phyloP scores from a whole-genome alignment of 257 asterid genomes.

The Jaltomata sinuosa region DNA sequence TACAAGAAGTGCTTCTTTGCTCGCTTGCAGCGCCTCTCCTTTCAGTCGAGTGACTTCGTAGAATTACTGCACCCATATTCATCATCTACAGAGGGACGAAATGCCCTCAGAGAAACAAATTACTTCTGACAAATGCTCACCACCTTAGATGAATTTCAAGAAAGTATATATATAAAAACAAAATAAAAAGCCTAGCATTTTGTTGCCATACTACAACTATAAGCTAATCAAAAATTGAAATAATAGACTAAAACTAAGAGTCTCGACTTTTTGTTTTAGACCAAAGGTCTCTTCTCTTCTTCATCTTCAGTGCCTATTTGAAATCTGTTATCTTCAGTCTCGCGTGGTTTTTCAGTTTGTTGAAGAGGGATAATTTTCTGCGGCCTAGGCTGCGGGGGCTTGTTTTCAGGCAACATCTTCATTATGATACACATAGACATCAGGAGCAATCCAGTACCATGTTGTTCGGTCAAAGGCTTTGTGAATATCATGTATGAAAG shows the following conservation, averaged over 20 bases:
- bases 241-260: neutral
- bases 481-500: constrained; percentile 85
- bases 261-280: constrained; percentile 19
- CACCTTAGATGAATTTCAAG: neutral
- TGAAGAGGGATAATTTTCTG: constrained; percentile 9
- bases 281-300: constrained; percentile 65
- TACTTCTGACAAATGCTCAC: neutral
- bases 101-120: neutral
- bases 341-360: constrained; percentile 3
- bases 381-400: constrained; percentile 18
- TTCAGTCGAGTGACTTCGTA: too few relatives aligned
- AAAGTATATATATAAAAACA: neutral
- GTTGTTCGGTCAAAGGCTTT: constrained; percentile 83
- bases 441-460: constrained; percentile 60
- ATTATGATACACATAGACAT: constrained; percentile 71
- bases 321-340: constrained; percentile 18
- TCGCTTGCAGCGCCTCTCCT: too few relatives aligned
- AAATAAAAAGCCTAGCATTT: neutral
- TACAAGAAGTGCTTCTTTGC: too few relatives aligned
- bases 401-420: constrained; percentile 74
- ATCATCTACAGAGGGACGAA: neutral
- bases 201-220: neutral
- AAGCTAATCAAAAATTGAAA: neutral
- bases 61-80: neutral
- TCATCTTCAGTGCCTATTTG: constrained; percentile 40